Conservation (phyloP, 2,329 filamentous ascomycete genomes). For the Leptodontidium sp. region DNA sequence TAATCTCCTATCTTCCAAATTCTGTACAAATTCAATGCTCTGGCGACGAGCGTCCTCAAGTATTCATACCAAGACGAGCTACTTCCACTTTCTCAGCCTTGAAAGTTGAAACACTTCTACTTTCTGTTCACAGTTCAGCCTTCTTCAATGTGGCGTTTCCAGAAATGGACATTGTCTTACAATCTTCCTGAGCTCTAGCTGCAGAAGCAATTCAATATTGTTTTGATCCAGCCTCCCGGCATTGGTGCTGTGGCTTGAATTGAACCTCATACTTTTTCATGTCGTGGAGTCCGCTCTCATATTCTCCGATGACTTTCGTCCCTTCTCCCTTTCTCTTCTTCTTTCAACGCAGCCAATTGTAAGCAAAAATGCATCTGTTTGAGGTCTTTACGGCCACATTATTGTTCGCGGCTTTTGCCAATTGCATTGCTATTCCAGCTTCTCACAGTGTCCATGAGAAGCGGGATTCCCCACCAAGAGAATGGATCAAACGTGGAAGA, state of each 20-base stretch:
- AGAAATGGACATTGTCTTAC: background rate
- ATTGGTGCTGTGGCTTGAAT: background rate
- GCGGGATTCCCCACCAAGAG: conserved; percentile 26
- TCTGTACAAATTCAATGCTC: too few relatives aligned
- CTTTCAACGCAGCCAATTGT: background rate
- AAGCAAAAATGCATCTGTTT: background rate
- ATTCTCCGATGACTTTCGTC: background rate
- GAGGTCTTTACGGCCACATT: background rate
- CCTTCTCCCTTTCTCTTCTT: background rate
- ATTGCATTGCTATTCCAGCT: conserved; percentile 14
- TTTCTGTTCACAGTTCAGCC: background rate
- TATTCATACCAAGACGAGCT: background rate
- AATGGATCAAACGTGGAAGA: conserved; percentile 36
- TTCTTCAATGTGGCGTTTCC: background rate
- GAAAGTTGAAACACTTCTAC: background rate
- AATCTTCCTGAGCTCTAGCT: background rate
- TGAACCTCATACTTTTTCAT: background rate
- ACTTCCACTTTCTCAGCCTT: background rate
- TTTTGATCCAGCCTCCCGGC: background rate
- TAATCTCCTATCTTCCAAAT: too few relatives aligned
- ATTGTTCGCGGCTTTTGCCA: background rate
- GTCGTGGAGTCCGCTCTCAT: background rate
- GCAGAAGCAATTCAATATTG: conserved; percentile 9
- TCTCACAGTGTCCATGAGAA: conserved; percentile 36
- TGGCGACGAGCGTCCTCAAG: too few relatives aligned